A percentile compares a stretch with the other conserved stretches of the same genome.
Conservation (phyloP, 352 stramenopile species). For the Thraustochytrium striatum region DNA sequence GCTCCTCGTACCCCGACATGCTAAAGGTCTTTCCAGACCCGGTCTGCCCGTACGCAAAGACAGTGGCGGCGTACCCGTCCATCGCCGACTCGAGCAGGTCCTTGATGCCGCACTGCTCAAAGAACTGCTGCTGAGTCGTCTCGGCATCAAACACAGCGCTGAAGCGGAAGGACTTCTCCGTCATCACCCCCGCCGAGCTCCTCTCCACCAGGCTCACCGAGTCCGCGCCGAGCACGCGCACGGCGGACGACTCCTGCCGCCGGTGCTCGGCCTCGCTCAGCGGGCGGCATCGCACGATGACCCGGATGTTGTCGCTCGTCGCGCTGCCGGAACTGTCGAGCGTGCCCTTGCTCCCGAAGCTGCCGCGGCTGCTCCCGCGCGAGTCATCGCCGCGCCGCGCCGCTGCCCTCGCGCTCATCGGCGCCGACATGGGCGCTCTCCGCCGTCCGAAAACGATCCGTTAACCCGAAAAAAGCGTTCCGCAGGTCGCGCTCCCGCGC, state of each 20-base stretch:
- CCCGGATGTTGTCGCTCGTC: constrained; percentile 23
- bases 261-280: not conserved
- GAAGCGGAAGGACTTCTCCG: constrained; percentile 27
- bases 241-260: not conserved
- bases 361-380: constrained; percentile 9
- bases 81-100: constrained; percentile 20
- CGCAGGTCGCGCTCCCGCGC: too few relatives aligned
- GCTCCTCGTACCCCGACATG: constrained; percentile 42
- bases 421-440: too few relatives aligned
- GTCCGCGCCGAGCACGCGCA: not conserved
- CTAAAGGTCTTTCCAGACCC: constrained; percentile 34
- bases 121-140: constrained; percentile 14
- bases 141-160: not conserved
- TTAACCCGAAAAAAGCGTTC: too few relatives aligned
- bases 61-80: constrained; percentile 7
- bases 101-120: not conserved
- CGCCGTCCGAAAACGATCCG: too few relatives aligned
- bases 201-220: not conserved
- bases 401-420: too few relatives aligned
- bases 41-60: constrained; percentile 39
- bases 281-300: constrained; percentile 33
- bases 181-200: not conserved
- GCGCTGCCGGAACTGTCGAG: not conserved
- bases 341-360: constrained; percentile 18
- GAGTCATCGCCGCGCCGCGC: too few relatives aligned